These are phyloP conservation scores for Penicillium coprophilum DNA, from an alignment of 495 filamentous ascomycete species.

Conservation along the genomic window DNA sequence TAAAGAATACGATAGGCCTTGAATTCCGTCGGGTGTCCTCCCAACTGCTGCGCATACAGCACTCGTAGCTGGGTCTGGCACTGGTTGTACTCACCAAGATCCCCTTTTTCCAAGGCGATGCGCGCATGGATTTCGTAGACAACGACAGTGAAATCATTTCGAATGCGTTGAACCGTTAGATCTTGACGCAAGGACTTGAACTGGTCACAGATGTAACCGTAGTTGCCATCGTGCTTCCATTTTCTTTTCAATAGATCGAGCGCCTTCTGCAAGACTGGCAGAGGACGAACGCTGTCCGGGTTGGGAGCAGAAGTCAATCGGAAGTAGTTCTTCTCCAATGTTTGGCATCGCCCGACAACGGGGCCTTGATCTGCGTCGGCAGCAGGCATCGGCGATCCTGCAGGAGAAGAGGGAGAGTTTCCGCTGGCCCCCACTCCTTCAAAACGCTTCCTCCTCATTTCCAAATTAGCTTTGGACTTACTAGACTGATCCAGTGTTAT, in stretches of 20 bases:
- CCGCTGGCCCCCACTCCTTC: slow-evolving; percentile 60
- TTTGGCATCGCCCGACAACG: slow-evolving; percentile 78
- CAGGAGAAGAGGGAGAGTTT: slow-evolving; percentile 51
- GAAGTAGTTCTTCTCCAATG: slow-evolving; percentile 92
- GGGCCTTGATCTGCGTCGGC: slow-evolving; percentile 65
- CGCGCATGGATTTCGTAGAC: slow-evolving; percentile 98
- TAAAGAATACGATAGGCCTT: slow-evolving; percentile 99
- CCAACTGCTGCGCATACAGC: slow-evolving; percentile 80
- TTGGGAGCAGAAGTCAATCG: slow-evolving; percentile 88
- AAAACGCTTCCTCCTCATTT: slow-evolving; percentile 86
- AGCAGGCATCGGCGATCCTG: slow-evolving; percentile 56
- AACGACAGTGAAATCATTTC: slow-evolving; percentile 88
- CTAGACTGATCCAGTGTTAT: slow-evolving; percentile 56
- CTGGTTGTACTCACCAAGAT: slow-evolving; percentile 99
- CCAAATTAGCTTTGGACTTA: slow-evolving; percentile 87
- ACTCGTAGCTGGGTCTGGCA: slow-evolving; percentile 96
- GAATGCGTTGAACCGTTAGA: slow-evolving; percentile 95
- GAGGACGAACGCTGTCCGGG: slow-evolving; percentile 82
- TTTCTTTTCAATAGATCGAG: slow-evolving; percentile 88
- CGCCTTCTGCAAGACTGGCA: slow-evolving; percentile 74
- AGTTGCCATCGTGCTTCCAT: slow-evolving; percentile 92
- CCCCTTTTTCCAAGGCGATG: slow-evolving; percentile 96
- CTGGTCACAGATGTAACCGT: slow-evolving; percentile 97
- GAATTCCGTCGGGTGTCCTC: slow-evolving; percentile 92
- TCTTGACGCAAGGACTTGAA: slow-evolving; percentile 99